Evolutionary conservation across 2,329 filamentous ascomycete genomes (phyloP), one percentile per base, ranked within the genome.

Genomic region (Chalaropsis ovoidea): DNA sequence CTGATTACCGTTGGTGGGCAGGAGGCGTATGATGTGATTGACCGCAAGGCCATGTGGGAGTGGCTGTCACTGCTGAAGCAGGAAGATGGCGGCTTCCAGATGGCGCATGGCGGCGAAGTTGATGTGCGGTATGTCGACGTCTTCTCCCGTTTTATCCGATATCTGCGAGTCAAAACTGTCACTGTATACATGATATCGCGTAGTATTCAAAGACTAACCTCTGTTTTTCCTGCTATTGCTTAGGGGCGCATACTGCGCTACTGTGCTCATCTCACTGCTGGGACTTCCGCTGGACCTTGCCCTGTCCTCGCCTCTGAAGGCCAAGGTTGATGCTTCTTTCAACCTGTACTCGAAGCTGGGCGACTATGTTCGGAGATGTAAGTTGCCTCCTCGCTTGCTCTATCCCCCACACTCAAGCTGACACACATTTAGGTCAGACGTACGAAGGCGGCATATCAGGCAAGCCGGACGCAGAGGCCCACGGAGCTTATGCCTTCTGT

Each of bases 401-500:
- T 35, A 19, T 31, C 19, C 31, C 58, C 47, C 15, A 39, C 27
- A 17, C 65, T 47, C 39, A 31, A 19, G 45, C 24, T 47, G 22
- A 47, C 24, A 39, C 24, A 8, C 11, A 10, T 62, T 42, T 63
- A 90, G 88, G 89, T 74, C 93, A 97, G 81, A 95, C 90, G 11
- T 96, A 88, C 75, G 94, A 99, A 78, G 94, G 94, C 69, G 94
- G 94, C 61, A 91, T 99, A 70, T 92, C 89, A 69, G 88, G 85
- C 65, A 86, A 87, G 69, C 94, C 92, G 63, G 87, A 87, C 67
- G 86, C 88, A 69, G 94, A 99, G 80, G 94, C 93, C 65, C 94
- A 99, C 76, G 94, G 94, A 68, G 94, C 90, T 69, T 99, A 97
- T 77, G 90, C 93, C 31, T 97, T 97, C 76, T 96, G 93, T 76